These are phyloP conservation scores for Neonectria hederae DNA, from an alignment of 2,329 filamentous ascomycete genomes.

Conservation along the genomic window DNA sequence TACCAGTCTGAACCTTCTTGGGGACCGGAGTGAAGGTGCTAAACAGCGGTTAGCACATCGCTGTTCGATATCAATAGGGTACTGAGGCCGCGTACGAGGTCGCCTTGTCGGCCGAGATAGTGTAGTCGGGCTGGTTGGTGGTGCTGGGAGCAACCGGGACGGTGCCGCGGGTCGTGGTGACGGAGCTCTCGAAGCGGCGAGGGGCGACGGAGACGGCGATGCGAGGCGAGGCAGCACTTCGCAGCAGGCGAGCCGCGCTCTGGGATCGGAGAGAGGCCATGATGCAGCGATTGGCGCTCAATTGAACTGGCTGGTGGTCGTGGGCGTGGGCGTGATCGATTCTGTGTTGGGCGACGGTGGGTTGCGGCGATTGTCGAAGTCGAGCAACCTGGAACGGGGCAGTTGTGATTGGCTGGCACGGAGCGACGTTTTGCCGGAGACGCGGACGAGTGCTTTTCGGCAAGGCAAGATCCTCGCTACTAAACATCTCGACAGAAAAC, in stretches of 20 bases:
- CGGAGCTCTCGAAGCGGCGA: constrained; percentile 65
- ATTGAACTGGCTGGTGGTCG: constrained; percentile 33
- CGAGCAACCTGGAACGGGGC: constrained; percentile 41
- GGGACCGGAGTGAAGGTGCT: constrained; percentile 93
- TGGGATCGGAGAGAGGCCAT: constrained; percentile 75
- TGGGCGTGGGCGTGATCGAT: constrained; percentile 26
- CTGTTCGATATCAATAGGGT: not conserved
- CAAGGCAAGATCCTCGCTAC: constrained; percentile 44
- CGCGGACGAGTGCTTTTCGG: constrained; percentile 60
- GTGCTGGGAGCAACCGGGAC: constrained; percentile 52
- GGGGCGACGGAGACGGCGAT: constrained; percentile 54
- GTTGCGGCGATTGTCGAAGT: constrained; percentile 44
- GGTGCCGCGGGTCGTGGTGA: constrained; percentile 54
- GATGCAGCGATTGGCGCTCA: constrained; percentile 43
- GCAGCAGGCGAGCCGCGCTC: constrained; percentile 62
- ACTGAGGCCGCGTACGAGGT: constrained; percentile 73
- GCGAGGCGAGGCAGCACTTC: constrained; percentile 53
- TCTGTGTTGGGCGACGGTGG: constrained; percentile 38
- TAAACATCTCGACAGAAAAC: constrained; percentile 40
- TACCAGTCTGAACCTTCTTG: constrained; percentile 89
- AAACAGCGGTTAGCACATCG: constrained; percentile 34
- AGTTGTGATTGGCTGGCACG: constrained; percentile 54
- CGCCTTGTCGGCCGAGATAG: constrained; percentile 82
- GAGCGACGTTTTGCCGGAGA: constrained; percentile 55
- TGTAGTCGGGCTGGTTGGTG: constrained; percentile 81